A percentile compares a stretch with the other conserved stretches of the same genome.
Conservation (phyloP, 768 basidiomycete species). For the Crucibulum laeve region DNA sequence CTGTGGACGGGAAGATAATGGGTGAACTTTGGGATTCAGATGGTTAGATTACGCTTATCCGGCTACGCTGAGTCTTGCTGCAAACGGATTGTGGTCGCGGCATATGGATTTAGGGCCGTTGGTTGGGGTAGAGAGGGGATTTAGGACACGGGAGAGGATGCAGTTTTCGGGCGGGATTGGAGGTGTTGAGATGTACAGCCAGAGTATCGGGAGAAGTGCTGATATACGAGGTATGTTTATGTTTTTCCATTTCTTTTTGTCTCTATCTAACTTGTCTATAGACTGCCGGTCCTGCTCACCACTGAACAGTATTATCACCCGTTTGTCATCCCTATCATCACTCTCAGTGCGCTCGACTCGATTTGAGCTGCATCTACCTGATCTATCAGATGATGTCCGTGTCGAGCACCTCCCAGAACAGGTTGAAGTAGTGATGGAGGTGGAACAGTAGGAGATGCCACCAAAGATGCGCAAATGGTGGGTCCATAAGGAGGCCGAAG, state of each 20-base stretch:
- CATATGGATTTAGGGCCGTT: conserved; percentile 57
- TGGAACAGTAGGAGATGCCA: conserved; percentile 41
- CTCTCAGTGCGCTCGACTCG: too few relatives aligned
- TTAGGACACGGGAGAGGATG: conserved; percentile 53
- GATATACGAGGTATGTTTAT: too few relatives aligned
- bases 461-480: conserved; percentile 61
- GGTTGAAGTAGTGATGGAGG: not conserved
- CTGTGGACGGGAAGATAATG: conserved; percentile 34
- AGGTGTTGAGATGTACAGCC: conserved; percentile 64
- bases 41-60: not conserved
- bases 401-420: too few relatives aligned
- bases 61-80: too few relatives aligned
- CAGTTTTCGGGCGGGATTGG: conserved; percentile 58
- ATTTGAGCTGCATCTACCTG: not conserved
- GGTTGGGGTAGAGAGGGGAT: conserved; percentile 55
- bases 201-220: too few relatives aligned
- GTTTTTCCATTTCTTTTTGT: too few relatives aligned
- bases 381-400: not conserved
- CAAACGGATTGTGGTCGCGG: not conserved
- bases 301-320: too few relatives aligned
- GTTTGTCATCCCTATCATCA: too few relatives aligned
- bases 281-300: too few relatives aligned
- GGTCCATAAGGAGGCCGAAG: conserved; percentile 27
- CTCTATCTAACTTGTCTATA: too few relatives aligned
- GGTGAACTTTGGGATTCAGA: not conserved